These are phyloP conservation scores for Ambrosiella cleistominuta DNA, from an alignment of 2,329 filamentous ascomycete species.

Conservation along the genomic window DNA sequence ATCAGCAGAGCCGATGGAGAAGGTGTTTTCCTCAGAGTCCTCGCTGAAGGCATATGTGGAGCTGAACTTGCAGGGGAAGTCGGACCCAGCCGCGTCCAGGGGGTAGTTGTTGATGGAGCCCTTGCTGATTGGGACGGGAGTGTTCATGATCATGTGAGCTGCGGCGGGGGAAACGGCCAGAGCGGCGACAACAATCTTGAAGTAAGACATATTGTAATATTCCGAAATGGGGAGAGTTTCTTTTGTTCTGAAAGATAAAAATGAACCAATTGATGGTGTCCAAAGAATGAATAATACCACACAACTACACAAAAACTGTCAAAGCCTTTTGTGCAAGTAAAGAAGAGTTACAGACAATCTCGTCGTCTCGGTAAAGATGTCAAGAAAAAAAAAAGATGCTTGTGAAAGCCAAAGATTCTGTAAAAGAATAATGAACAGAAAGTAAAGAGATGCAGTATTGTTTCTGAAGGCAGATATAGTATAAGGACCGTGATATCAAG, in stretches of 20 bases:
- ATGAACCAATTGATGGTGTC: constrained; percentile 3
- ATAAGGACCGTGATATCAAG: constrained; percentile 3
- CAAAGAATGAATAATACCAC: constrained; percentile 5
- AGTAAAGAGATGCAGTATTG: neutral
- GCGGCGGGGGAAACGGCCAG: constrained; percentile 41
- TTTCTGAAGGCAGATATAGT: neutral
- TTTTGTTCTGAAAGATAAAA: neutral
- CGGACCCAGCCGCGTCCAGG: constrained; percentile 35
- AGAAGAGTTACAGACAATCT: neutral
- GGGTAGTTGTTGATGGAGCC: constrained; percentile 40
- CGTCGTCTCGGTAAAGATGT: neutral
- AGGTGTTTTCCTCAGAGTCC: constrained; percentile 31
- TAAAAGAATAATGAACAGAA: neutral
- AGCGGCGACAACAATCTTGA: constrained; percentile 27
- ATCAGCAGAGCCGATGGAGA: constrained; percentile 39
- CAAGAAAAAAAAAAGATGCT: constrained; percentile 1
- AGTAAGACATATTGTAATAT: constrained; percentile 3
- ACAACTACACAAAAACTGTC: constrained; percentile 8
- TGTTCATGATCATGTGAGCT: constrained; percentile 61
- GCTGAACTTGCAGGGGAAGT: constrained; percentile 72
- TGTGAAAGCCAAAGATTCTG: constrained; percentile 3
- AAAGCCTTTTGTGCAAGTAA: constrained; percentile 3
- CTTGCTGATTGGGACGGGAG: constrained; percentile 44
- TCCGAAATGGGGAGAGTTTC: neutral
- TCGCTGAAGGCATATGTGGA: neutral